Evolutionary conservation across 177 flowering plant species (phyloP), one percentile per base, ranked within the genome.

Genomic region (Vitis hybrid): DNA sequence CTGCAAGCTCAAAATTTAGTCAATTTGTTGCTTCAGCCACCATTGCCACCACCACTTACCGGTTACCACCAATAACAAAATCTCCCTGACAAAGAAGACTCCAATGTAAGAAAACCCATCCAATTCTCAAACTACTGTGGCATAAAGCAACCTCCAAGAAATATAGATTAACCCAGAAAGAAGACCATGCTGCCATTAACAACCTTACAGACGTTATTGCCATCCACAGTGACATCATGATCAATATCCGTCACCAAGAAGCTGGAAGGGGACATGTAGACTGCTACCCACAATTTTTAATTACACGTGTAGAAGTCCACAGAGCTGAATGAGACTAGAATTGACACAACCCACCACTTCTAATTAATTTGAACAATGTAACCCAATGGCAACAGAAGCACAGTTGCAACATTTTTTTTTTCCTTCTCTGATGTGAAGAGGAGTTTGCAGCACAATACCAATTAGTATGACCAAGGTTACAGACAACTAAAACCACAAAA

Each of bases 201-300:
- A 61, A n/a, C 70, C 69, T 63, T 64, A 8, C 46, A 61, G 56
- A 63, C 24, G 24, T 71, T 32, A 24, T 56, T 49, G 35, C 61
- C 64, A 56, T 70, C 56, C 30, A n/a, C 24, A 35, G 76, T 70
- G 66, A 70, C 80, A 69, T 76, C 76, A 78, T 16, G 70, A 52
- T 65, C 61, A 68, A 69, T 65, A 68, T 78, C 79, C 68, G 72
- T 74, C 76, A 75, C 74, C 58, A 64, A 40, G 68, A 70, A 66
- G 76, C 67, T 14, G 55, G 68, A 46, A 30, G 61, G 57, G 19
- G 19, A 65, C 30, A 62, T 30, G 66, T 54, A 69, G 60, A 74
- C 78, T n/a, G 52, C 64, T 65, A 68, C 69, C 6, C 60, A 57
- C 69, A 57, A 68, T 66, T 27, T 76, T 27, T 76, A 76, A 76